Percentiles rank a stretch among this genome's conserved stretches.
phyloP scores from a whole-genome alignment of 148 eudicot genomes.

The Vaccinium corymbosum region DNA sequence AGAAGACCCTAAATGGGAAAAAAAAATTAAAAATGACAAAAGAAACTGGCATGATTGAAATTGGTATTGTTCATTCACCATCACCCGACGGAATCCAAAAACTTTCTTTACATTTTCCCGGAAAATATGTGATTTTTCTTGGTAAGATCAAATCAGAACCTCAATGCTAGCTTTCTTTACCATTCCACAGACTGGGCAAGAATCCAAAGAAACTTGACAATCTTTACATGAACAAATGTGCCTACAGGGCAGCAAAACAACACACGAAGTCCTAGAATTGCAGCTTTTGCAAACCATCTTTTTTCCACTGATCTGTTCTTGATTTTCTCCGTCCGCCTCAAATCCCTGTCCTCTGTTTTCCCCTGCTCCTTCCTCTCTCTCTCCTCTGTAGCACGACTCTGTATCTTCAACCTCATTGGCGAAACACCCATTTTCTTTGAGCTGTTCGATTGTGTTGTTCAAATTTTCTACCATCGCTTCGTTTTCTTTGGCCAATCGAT shows the following conservation, averaged over 20 bases:
- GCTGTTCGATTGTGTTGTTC: slow-evolving; percentile 40
- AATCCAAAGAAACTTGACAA: slow-evolving; percentile 50
- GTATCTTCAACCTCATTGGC: slow-evolving; percentile 47
- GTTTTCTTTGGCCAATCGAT: slow-evolving; percentile 51
- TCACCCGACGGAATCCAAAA: background rate
- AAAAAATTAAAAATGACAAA: background rate
- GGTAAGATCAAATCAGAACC: slow-evolving; percentile 40
- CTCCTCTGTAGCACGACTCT: slow-evolving; percentile 41
- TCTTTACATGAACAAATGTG: slow-evolving; percentile 63
- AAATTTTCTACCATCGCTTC: slow-evolving; percentile 47
- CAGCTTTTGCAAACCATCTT: slow-evolving; percentile 51
- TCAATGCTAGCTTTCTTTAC: slow-evolving; percentile 52
- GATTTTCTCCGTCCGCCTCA: slow-evolving; percentile 7
- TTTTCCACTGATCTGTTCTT: background rate
- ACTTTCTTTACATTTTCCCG: slow-evolving; percentile 6
- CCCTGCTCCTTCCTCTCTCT: slow-evolving; percentile 7
- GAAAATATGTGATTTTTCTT: slow-evolving; percentile 6
- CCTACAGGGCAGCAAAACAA: slow-evolving; percentile 68
- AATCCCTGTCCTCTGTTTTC: slow-evolving; percentile 7
- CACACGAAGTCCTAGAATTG: slow-evolving; percentile 37
- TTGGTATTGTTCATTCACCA: slow-evolving; percentile 3
- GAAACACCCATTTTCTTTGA: slow-evolving; percentile 33
- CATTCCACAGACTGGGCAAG: slow-evolving; percentile 70
- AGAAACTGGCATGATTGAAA: background rate
- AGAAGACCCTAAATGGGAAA: background rate